phyloP scores from a whole-genome alignment of 169 alveolate species.

The Plasmodium inui region DNA sequence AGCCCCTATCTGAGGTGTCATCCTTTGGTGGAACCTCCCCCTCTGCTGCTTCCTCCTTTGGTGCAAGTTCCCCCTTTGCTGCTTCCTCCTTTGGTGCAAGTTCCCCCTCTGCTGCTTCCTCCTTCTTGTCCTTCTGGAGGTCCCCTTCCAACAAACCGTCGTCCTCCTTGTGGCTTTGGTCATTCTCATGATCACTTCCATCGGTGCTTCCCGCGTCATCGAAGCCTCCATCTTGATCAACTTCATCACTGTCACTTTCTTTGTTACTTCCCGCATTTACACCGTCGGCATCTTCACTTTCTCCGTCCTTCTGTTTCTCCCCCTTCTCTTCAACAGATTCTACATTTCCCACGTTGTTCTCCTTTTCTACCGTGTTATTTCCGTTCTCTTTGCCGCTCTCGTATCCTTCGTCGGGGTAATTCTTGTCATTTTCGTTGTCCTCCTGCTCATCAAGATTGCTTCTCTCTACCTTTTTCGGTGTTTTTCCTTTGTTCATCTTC shows the following conservation, averaged over 20 bases:
- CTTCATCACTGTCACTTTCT: neutral
- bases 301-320: neutral
- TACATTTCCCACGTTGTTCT: neutral
- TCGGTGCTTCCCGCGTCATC: neutral
- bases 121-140: neutral
- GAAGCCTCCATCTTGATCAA: neutral
- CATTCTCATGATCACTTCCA: neutral
- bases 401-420: conserved; percentile 28
- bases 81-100: neutral
- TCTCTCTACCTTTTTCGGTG: neutral
- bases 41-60: neutral
- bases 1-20: neutral
- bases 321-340: neutral
- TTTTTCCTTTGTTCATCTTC: neutral
- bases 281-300: neutral
- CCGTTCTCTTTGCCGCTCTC: conserved; percentile 78
- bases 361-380: neutral
- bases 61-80: neutral
- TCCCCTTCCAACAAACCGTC: too few species aligned
- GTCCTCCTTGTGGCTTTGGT: neutral
- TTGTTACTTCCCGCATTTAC: neutral
- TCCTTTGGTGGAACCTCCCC: neutral
- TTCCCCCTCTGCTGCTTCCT: neutral
- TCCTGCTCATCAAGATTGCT: neutral
- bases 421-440: neutral